Conservation (phyloP, 1,284 basidiomycete genomes). For the Naganishia liquefaciens region DNA sequence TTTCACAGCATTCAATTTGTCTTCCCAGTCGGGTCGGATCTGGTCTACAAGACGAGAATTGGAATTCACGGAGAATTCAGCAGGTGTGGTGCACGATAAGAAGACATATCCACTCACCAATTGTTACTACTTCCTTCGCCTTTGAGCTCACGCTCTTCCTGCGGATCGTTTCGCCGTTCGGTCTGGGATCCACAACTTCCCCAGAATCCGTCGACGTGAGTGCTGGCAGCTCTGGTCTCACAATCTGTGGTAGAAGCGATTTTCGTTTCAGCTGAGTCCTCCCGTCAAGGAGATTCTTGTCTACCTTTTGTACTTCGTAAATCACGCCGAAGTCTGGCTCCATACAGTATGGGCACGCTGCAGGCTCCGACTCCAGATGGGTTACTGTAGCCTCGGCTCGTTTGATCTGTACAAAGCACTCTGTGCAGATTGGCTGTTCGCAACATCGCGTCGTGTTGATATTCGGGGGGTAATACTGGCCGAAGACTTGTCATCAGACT, state of each 20-base stretch:
- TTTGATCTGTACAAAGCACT: constrained; percentile 99
- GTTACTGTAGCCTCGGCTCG: constrained; percentile 88
- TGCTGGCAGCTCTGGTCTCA: constrained; percentile 23
- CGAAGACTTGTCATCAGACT: constrained; percentile 1
- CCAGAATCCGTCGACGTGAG: constrained; percentile 21
- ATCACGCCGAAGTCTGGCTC: constrained; percentile 94
- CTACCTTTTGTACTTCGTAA: constrained; percentile 69
- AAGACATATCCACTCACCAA: constrained; percentile 60
- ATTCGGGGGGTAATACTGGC: constrained; percentile 90
- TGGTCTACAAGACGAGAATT: constrained; percentile 62
- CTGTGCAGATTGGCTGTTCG: constrained; percentile 96
- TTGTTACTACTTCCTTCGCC: constrained; percentile 77
- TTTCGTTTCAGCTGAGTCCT: not conserved
- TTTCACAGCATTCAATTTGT: constrained; percentile 82
- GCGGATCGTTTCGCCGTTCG: constrained; percentile 44
- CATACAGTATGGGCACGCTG: constrained; percentile 94
- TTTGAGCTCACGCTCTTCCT: constrained; percentile 56
- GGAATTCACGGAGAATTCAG: not conserved
- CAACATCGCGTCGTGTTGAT: constrained; percentile 97
- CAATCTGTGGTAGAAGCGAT: constrained; percentile 19
- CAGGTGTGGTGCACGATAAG: not conserved
- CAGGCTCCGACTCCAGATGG: constrained; percentile 86
- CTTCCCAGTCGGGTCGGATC: constrained; percentile 93
- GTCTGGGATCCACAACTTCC: constrained; percentile 26
- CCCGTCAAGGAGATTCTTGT: not conserved